Evolutionary conservation across 1,139 yeast genomes (phyloP).

Genomic region (Scheffersomyces illinoinensis): DNA sequence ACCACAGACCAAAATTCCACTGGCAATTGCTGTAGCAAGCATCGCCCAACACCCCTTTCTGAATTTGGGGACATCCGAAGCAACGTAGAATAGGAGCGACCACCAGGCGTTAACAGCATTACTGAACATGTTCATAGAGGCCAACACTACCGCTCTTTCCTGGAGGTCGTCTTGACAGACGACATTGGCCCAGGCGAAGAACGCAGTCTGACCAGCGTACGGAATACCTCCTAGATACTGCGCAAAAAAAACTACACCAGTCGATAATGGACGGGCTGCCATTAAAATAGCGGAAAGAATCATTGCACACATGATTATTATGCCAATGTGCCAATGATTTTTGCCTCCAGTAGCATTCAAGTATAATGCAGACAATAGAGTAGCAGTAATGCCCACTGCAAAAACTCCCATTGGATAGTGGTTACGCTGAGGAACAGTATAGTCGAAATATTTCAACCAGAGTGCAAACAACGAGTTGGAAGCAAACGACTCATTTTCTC

Average conservation of each 20-base stretch:
- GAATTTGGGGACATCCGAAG: slow-evolving; percentile 51
- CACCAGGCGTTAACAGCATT: slow-evolving; percentile 68
- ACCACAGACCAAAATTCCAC: slow-evolving; percentile 19
- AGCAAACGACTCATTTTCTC: slow-evolving; percentile 57
- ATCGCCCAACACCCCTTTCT: slow-evolving; percentile 57
- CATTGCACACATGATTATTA: slow-evolving; percentile 40
- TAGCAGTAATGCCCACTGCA: slow-evolving; percentile 53
- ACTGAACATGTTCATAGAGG: slow-evolving; percentile 65
- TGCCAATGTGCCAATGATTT: slow-evolving; percentile 51
- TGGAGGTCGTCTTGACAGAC: slow-evolving; percentile 55
- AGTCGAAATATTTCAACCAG: slow-evolving; percentile 46
- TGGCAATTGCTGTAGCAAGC: slow-evolving; percentile 47
- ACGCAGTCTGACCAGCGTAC: slow-evolving; percentile 58
- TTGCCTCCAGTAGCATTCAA: slow-evolving; percentile 51
- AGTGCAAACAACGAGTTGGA: slow-evolving; percentile 54
- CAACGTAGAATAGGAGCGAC: slow-evolving; percentile 53
- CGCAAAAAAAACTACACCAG: slow-evolving; percentile 47
- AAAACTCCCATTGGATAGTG: slow-evolving; percentile 60
- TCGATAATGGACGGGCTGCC: slow-evolving; percentile 28
- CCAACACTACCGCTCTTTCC: slow-evolving; percentile 58
- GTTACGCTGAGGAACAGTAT: slow-evolving; percentile 48
- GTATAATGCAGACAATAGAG: slow-evolving; percentile 47
- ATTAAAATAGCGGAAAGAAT: slow-evolving; percentile 48
- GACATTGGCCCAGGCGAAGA: slow-evolving; percentile 62
- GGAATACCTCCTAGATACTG: slow-evolving; percentile 55